Conservation (phyloP, 2,329 filamentous ascomycete species). For the Claviceps digitariae region DNA sequence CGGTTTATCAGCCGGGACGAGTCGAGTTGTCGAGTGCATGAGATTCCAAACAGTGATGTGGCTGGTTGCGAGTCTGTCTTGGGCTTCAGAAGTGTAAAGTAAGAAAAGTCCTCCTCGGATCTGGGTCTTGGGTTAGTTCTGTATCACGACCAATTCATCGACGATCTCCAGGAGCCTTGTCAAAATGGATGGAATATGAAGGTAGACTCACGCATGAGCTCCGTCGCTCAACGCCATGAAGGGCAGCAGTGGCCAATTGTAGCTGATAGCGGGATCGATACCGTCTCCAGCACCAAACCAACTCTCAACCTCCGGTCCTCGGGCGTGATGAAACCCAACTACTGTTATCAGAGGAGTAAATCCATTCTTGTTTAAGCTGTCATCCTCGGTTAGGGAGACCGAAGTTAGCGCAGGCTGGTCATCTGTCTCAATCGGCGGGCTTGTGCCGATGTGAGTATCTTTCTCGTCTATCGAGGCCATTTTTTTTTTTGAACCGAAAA, state of each 20-base stretch:
- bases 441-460: background rate
- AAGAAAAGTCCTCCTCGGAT: conserved; percentile 90
- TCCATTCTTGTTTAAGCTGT: conserved; percentile 18
- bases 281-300: conserved; percentile 73
- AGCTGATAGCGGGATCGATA: conserved; percentile 63
- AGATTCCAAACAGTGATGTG: conserved; percentile 88
- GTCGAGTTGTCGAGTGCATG: conserved; percentile 86
- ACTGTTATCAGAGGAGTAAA: conserved; percentile 63
- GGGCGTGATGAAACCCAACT: conserved; percentile 73
- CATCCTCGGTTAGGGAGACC: conserved; percentile 17
- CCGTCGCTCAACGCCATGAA: conserved; percentile 97
- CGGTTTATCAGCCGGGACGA: conserved; percentile 62
- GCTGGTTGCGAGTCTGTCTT: conserved; percentile 39
- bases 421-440: conserved; percentile 13
- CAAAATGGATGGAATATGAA: background rate
- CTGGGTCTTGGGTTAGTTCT: conserved; percentile 26
- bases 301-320: conserved; percentile 82
- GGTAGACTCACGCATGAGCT: conserved; percentile 76
- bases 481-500: background rate
- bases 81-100: conserved; percentile 77
- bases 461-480: conserved; percentile 1
- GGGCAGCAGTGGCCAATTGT: conserved; percentile 82
- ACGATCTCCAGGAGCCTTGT: too few relatives aligned
- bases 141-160: background rate
- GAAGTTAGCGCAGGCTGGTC: conserved; percentile 19